A percentile compares a stretch with the other conserved stretches of the same genome.
Conservation (phyloP, 768 basidiomycete genomes). For the Stropharia rugosoannulata region DNA sequence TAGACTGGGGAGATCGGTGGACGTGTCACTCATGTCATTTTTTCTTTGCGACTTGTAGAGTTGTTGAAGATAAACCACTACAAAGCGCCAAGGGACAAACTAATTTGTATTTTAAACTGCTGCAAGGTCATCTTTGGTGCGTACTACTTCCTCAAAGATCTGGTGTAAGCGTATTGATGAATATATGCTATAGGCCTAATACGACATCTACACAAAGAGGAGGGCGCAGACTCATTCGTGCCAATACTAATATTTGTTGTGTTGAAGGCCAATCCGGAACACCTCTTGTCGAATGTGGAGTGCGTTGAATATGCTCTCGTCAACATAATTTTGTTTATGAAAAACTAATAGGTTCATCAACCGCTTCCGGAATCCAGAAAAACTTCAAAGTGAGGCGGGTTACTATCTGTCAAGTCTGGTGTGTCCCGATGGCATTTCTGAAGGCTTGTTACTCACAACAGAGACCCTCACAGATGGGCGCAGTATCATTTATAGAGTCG, state of each 20-base stretch:
- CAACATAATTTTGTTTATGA: background rate
- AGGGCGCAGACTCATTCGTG: constrained; percentile 92
- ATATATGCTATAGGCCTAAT: constrained; percentile 64
- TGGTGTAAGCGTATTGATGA: constrained; percentile 3
- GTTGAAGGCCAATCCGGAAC: constrained; percentile 89
- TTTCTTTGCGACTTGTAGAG: constrained; percentile 44
- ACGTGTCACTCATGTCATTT: too few species aligned
- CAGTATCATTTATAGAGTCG: constrained; percentile 96
- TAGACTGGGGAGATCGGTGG: too few species aligned
- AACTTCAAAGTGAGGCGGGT: constrained; percentile 92
- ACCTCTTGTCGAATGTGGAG: constrained; percentile 96
- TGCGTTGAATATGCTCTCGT: constrained; percentile 34
- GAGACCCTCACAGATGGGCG: constrained; percentile 69
- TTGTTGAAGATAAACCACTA: constrained; percentile 97
- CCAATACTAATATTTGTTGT: constrained; percentile 95
- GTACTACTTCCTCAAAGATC: constrained; percentile 22
- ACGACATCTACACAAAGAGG: constrained; percentile 79
- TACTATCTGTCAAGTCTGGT: constrained; percentile 97
- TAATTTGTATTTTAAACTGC: constrained; percentile 95
- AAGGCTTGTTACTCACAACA: background rate
- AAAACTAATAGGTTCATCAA: constrained; percentile 64
- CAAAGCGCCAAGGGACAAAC: constrained; percentile 96
- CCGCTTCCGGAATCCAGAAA: constrained; percentile 86
- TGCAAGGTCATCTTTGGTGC: constrained; percentile 99
- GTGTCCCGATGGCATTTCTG: constrained; percentile 22